Percentiles rank a stretch among this genome's conserved stretches.
Conservation (phyloP, 108 stramenopile genomes). For the Nannochloropsis salina region DNA sequence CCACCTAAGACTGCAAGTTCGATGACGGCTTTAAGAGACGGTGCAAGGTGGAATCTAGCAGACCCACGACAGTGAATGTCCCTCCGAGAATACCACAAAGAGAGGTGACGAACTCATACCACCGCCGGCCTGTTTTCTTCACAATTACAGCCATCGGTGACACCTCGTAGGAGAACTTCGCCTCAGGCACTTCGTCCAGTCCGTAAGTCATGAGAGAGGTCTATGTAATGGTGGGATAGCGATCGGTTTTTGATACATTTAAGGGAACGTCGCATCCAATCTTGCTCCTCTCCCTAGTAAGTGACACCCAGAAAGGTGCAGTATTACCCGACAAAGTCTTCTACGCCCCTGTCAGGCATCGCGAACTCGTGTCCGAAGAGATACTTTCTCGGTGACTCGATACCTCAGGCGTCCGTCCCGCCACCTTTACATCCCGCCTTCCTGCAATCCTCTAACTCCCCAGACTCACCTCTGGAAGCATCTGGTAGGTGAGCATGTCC, state of each 20-base stretch:
- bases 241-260: too few relatives aligned
- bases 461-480: background rate
- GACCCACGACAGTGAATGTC: conserved; percentile 91
- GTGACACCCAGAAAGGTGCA: too few relatives aligned
- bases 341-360: too few relatives aligned
- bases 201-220: conserved; percentile 17
- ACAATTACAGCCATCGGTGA: conserved; percentile 54
- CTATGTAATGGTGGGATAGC: background rate
- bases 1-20: background rate
- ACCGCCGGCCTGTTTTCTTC: conserved; percentile 31
- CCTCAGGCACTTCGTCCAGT: conserved; percentile 37
- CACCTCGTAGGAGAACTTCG: conserved; percentile 53
- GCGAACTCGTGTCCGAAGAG: too few relatives aligned
- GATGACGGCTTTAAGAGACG: conserved; percentile 71
- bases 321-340: too few relatives aligned
- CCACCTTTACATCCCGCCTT: background rate
- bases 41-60: conserved; percentile 83
- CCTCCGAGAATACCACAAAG: conserved; percentile 93
- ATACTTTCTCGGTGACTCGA: too few relatives aligned
- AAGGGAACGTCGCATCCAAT: too few relatives aligned
- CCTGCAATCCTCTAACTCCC: background rate
- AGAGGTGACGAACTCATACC: conserved; percentile 93
- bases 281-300: too few relatives aligned
- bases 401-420: too few relatives aligned
- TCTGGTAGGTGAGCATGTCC: conserved; percentile 11